These are phyloP conservation scores for Candida insectalens DNA, from an alignment of 805 yeast genomes.

Conservation along the genomic window DNA sequence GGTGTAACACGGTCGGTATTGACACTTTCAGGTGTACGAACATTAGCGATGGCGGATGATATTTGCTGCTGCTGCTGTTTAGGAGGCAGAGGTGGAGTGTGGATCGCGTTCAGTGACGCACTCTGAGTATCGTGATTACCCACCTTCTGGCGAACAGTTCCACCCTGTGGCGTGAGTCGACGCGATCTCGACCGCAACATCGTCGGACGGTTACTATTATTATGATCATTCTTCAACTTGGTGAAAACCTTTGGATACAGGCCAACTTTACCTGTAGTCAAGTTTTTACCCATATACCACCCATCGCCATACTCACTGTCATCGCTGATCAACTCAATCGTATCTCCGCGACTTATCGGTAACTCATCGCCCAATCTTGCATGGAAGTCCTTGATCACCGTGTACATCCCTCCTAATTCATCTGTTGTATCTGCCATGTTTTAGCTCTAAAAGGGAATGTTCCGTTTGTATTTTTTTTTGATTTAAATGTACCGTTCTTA, in stretches of 20 bases:
- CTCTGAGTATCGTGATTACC: background rate
- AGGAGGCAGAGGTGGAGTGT: background rate
- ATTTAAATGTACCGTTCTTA: too few species aligned
- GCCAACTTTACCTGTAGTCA: slow-evolving; percentile 68
- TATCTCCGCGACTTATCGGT: slow-evolving; percentile 71
- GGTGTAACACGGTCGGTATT: background rate
- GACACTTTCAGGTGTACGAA: background rate
- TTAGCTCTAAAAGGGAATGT: background rate
- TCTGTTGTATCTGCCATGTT: background rate
- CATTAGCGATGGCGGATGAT: background rate
- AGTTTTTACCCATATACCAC: slow-evolving; percentile 88
- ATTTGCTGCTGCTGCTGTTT: background rate
- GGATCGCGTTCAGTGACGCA: background rate
- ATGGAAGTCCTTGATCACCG: slow-evolving; percentile 76
- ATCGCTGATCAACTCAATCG: slow-evolving; percentile 80
- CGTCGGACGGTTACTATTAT: slow-evolving; percentile 22
- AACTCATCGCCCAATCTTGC: slow-evolving; percentile 89
- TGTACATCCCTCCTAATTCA: slow-evolving; percentile 16
- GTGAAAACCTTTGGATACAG: slow-evolving; percentile 89
- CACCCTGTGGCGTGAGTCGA: slow-evolving; percentile 25
- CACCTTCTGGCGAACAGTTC: slow-evolving; percentile 10
- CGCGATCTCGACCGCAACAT: slow-evolving; percentile 54
- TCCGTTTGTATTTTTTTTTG: background rate
- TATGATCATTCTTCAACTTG: slow-evolving; percentile 14
- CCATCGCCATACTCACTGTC: slow-evolving; percentile 93